Percentiles rank a stretch among this genome's conserved stretches.
These are phyloP conservation scores for Cladosporium sp. DNA, from an alignment of 2,329 filamentous ascomycete genomes.

Conservation along the genomic window DNA sequence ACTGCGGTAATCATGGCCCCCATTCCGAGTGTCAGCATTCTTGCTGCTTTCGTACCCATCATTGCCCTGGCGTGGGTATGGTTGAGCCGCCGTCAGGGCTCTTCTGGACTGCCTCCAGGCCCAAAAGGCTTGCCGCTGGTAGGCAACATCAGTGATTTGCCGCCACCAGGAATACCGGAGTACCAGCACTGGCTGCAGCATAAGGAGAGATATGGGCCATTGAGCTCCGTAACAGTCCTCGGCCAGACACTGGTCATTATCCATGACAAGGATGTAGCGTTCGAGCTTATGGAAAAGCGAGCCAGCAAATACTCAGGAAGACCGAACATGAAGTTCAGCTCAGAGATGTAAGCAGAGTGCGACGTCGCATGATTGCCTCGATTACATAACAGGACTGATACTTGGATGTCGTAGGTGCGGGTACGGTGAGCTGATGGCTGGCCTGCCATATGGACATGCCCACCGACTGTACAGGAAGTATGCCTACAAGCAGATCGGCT, in stretches of 20 bases:
- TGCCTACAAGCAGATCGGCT: slow-evolving; percentile 43
- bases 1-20: background rate
- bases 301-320: slow-evolving; percentile 35
- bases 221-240: slow-evolving; percentile 39
- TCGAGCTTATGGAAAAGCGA: slow-evolving; percentile 38
- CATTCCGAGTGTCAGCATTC: background rate
- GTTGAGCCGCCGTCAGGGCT: background rate
- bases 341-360: slow-evolving; percentile 14
- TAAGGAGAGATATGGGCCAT: slow-evolving; percentile 31
- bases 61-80: background rate
- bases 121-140: slow-evolving; percentile 21
- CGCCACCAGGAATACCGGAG: slow-evolving; percentile 29
- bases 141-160: slow-evolving; percentile 23
- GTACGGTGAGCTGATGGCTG: slow-evolving; percentile 34
- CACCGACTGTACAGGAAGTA: slow-evolving; percentile 41
- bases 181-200: slow-evolving; percentile 41
- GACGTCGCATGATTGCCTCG: too few relatives aligned
- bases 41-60: background rate
- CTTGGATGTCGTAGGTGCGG: slow-evolving; percentile 21
- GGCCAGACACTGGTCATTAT: slow-evolving; percentile 42
- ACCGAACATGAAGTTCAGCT: slow-evolving; percentile 25
- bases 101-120: slow-evolving; percentile 19
- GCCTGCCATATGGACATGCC: slow-evolving; percentile 27
- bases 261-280: slow-evolving; percentile 34
- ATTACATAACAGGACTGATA: background rate